Base-by-base conservation (phyloP, 345 rosid species). In the Mangifera indica region DNA sequence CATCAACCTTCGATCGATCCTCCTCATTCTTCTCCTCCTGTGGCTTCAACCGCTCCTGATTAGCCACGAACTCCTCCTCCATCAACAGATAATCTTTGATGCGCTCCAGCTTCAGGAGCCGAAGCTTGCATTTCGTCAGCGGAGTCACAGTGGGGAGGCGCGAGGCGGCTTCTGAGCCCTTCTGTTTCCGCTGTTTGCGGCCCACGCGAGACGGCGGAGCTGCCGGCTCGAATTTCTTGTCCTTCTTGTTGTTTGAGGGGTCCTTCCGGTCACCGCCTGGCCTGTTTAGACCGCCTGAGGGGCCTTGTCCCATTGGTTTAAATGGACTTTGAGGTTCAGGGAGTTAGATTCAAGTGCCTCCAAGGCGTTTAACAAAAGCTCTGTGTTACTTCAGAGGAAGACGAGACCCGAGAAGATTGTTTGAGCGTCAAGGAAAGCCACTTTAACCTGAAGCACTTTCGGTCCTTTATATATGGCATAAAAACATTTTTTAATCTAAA, bases 51-150 rank as follows among this genome's bases (percentile, higher is more conserved):
- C 86, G 69, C 74, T 84, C 88, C 76, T 84, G 90, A 54, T 81
- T 84, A 25, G 84, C 75, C 17, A 85, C 89, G 37, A 83, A 83
- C 81, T 83, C 87, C 48, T 85, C 89, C 75, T 83, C 87, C 87
- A 85, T 81, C 22, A 83, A 54, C 55, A 85, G 70, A 65, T 81
- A 83, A 65, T 83, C 89, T 71, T 85, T 85, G 67, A 81, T 78
- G 45, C 89, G 77, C 82, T 83, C 89, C 55, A 83, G 72, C 70
- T 83, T 85, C n/a, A 83, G 70, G 2, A 85, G 81, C 57, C 89
- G 77, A 26, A 81, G 82, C 70, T 85, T n/a, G n/a, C n/a, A n/a
- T n/a, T n/a, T n/a, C n/a, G n/a, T n/a, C n/a, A n/a, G n/a, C n/a
- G n/a, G n/a, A 7, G 87, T 84, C 21, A 76, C 84, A 2, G 77